Evolutionary conservation across 2,329 filamentous ascomycete species (phyloP), one percentile per base, ranked within the genome.

Genomic region (Colletotrichum nymphaeae): DNA sequence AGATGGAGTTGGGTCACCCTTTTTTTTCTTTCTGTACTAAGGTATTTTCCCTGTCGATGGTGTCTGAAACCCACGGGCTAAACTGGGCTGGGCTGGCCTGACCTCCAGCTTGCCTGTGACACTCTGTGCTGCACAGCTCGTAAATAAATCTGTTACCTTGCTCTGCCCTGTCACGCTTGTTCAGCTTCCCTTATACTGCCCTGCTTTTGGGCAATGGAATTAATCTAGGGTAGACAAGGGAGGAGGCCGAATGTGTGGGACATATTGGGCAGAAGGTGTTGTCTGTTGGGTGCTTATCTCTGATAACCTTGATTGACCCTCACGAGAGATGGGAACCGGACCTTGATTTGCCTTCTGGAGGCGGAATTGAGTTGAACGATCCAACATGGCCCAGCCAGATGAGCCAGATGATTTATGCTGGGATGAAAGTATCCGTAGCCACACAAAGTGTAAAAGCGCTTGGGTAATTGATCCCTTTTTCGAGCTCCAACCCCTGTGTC

Each of bases 1-100:
- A 73, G 67, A 73, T 66, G 71, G 62, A 56, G 62, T 71, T 71
- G 32, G 60, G 37, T 60, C 60, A 69, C 42, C 32, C 11, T 35
- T 55, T 72, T 64, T 35, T 63, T 4, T 11, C 30, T 32, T 28
- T 28, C 57, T 46, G 58, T 52, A 57, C 67, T 57, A 28, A 46
- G 11, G 26, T 28, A 24, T 55, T 57, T 74, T 53, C 72, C 69
- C 72, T 67, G 68, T 72, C 63, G 63, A 60, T 42, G 68, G 62
- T 63, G 72, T 63, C 72, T 74, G 72, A 72, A 72, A 74, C 72
- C 46, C 32, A 52, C 32, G n/a, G 60, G 35, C 63, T 68, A 62
- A 63, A 73, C 60, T 62, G 67, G 42, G 53, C 71, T 66, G 60
- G 67, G 60, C 70, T 70, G 35, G 35, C 37, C 62, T 32, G 46